A percentile compares a stretch with the other conserved stretches of the same genome.
Conservation (phyloP, 306 rosid species). For the Abrus precatorius region DNA sequence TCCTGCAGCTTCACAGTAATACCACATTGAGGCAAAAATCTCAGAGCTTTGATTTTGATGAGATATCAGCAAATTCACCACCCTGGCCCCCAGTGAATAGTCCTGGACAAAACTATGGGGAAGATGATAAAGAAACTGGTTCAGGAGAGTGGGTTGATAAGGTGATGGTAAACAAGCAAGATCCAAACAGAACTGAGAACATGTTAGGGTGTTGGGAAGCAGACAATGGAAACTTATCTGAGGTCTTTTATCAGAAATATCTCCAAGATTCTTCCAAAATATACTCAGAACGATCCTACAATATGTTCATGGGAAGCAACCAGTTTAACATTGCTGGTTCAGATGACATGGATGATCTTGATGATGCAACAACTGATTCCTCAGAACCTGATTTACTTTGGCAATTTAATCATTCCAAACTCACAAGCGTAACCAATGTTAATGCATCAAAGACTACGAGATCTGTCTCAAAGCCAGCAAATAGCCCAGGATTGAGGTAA, state of each 20-base stretch:
- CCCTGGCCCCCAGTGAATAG: slow-evolving; percentile 87
- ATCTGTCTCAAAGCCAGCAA: slow-evolving; percentile 55
- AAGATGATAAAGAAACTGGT: slow-evolving; percentile 79
- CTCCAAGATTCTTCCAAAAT: slow-evolving; percentile 81
- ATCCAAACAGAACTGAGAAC: slow-evolving; percentile 63
- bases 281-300: slow-evolving; percentile 70
- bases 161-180: slow-evolving; percentile 98
- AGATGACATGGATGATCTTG: slow-evolving; percentile 84
- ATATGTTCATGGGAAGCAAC: slow-evolving; percentile 69
- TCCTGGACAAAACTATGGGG: slow-evolving; percentile 68
- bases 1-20: slow-evolving; percentile 69
- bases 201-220: slow-evolving; percentile 79
- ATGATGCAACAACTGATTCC: slow-evolving; percentile 95
- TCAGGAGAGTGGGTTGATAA: slow-evolving; percentile 94
- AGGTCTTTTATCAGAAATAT: slow-evolving; percentile 82
- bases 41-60: slow-evolving; percentile 88
- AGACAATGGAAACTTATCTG: slow-evolving; percentile 73
- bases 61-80: slow-evolving; percentile 79
- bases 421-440: slow-evolving; percentile 60
- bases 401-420: slow-evolving; percentile 85
- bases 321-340: slow-evolving; percentile 68
- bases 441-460: slow-evolving; percentile 66
- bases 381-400: slow-evolving; percentile 94
- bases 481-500: slow-evolving; percentile 86
- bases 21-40: slow-evolving; percentile 64